Evolutionary conservation across 1,284 basidiomycete species (phyloP).

Genomic region (Boletus mariae): DNA sequence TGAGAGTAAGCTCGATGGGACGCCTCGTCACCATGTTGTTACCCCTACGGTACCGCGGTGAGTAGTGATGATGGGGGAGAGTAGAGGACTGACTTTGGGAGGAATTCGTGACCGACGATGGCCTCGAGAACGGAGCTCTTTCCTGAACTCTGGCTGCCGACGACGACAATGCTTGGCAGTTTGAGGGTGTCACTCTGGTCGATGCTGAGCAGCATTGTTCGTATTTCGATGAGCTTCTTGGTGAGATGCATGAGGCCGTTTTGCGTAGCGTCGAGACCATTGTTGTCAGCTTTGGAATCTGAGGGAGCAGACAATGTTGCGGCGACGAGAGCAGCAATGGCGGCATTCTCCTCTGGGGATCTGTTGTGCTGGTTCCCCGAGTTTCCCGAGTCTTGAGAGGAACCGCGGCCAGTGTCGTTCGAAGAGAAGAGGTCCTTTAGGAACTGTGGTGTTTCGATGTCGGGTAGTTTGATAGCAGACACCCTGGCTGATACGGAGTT

Average conservation of each 20-base stretch:
- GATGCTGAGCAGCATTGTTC: slow-evolving; percentile 89
- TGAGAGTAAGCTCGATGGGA: slow-evolving; percentile 95
- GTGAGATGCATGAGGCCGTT: slow-evolving; percentile 91
- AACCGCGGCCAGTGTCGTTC: slow-evolving; percentile 32
- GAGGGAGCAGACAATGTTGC: slow-evolving; percentile 72
- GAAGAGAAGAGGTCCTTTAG: slow-evolving; percentile 64
- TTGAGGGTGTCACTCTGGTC: slow-evolving; percentile 94
- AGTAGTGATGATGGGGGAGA: slow-evolving; percentile 3
- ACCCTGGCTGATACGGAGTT: slow-evolving; percentile 57
- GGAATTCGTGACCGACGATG: slow-evolving; percentile 96
- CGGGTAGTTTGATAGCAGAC: slow-evolving; percentile 61
- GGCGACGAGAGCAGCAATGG: slow-evolving; percentile 68
- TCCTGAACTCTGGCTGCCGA: slow-evolving; percentile 96
- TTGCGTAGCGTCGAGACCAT: slow-evolving; percentile 42
- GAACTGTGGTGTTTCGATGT: slow-evolving; percentile 68
- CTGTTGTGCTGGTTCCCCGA: slow-evolving; percentile 29
- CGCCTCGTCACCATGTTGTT: slow-evolving; percentile 99
- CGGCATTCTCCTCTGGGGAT: slow-evolving; percentile 55
- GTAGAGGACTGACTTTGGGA: slow-evolving; percentile 77
- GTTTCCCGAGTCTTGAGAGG: slow-evolving; percentile 27
- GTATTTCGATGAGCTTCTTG: slow-evolving; percentile 93
- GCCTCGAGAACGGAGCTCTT: slow-evolving; percentile 98
- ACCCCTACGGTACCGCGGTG: slow-evolving; percentile 54
- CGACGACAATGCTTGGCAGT: slow-evolving; percentile 95
- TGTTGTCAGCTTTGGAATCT: slow-evolving; percentile 42